phyloP scores from a whole-genome alignment of 2,329 filamentous ascomycete species.

The Alternaria infectoria region DNA sequence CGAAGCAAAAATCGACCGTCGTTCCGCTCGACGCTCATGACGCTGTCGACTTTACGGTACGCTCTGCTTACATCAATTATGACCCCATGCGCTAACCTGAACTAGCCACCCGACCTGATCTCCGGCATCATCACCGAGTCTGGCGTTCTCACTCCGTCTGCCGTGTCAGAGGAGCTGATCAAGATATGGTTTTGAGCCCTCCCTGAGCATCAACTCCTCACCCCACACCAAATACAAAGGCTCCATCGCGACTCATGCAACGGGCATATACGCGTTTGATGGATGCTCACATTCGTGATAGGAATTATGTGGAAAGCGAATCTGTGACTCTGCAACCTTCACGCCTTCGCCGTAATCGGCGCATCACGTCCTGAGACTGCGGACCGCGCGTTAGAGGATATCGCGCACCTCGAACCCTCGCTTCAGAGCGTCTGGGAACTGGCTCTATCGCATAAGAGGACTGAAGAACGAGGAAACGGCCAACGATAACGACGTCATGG shows the following conservation, averaged over 20 bases:
- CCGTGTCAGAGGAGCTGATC: constrained; percentile 73
- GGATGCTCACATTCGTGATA: constrained; percentile 15
- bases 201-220: constrained; percentile 13
- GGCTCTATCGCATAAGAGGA: background rate
- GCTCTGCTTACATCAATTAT: constrained; percentile 21
- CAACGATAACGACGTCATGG: background rate
- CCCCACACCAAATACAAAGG: constrained; percentile 8
- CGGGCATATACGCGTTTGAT: background rate
- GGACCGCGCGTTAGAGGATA: constrained; percentile 9
- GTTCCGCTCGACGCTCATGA: constrained; percentile 45
- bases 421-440: background rate
- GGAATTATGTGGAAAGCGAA: constrained; percentile 12
- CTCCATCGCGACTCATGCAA: background rate
- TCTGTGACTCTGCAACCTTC: constrained; percentile 9
- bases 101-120: constrained; percentile 71
- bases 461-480: background rate
- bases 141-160: constrained; percentile 72
- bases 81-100: constrained; percentile 4
- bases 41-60: constrained; percentile 74
- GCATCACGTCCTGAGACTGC: constrained; percentile 13
- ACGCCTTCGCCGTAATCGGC: constrained; percentile 9
- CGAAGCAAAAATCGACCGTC: constrained; percentile 22
- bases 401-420: constrained; percentile 9
- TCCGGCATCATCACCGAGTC: constrained; percentile 78
- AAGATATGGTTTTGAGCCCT: constrained; percentile 61